Evolutionary conservation across 75 land plant genomes (phyloP).

Genomic region (Picea sitchensis): DNA sequence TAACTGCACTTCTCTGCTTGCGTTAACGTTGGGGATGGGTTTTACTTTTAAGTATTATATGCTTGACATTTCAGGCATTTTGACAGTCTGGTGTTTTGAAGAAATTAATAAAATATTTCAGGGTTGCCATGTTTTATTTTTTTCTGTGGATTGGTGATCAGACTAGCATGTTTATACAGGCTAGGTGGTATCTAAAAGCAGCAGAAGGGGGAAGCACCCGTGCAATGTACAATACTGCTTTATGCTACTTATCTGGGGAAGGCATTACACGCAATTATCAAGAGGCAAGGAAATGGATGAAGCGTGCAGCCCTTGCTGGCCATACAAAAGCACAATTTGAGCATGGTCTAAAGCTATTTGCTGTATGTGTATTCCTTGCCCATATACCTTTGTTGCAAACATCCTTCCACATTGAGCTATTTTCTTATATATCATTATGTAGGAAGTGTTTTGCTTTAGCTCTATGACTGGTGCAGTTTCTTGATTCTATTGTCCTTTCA

Average conservation of each 20-base stretch:
- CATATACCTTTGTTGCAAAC: neutral
- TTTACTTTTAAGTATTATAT: neutral
- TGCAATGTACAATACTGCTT: constrained; percentile 80
- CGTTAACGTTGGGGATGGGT: no score
- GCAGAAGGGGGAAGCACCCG: constrained; percentile 89
- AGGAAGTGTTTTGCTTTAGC: no score
- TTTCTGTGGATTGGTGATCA: neutral
- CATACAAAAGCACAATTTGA: constrained; percentile 86
- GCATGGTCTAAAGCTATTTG: constrained; percentile 77
- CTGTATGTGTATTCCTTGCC: constrained; percentile 33
- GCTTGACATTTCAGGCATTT: neutral
- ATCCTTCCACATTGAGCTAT: neutral
- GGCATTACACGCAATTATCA: constrained; percentile 42
- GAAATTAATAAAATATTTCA: neutral
- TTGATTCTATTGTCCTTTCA: no score
- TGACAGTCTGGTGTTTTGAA: neutral
- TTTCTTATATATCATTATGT: neutral
- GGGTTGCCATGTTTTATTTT: neutral
- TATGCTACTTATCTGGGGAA: constrained; percentile 74
- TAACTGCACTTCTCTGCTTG: no score
- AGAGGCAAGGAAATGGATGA: constrained; percentile 78
- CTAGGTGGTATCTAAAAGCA: constrained; percentile 77
- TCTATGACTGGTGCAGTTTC: no score
- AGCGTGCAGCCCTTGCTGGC: constrained; percentile 75
- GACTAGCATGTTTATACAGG: constrained; percentile 33